These are phyloP conservation scores for Yamadazyma aaseri DNA, from an alignment of 1,139 yeast genomes.

Conservation along the genomic window DNA sequence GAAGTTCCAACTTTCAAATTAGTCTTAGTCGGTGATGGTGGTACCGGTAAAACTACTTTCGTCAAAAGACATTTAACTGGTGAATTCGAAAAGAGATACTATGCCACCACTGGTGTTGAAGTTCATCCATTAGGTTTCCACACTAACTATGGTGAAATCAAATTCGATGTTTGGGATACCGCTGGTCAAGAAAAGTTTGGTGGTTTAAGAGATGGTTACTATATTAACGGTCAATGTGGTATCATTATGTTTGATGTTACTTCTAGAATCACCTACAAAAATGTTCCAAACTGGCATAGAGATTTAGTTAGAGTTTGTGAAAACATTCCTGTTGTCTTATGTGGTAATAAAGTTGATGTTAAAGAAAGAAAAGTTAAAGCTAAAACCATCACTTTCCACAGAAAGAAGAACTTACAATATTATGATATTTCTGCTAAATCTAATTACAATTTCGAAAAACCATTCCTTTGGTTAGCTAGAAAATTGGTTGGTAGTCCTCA, in stretches of 20 bases:
- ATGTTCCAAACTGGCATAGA: constrained; percentile 99
- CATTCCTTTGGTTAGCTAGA: constrained; percentile 99
- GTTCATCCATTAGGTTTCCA: constrained; percentile 98
- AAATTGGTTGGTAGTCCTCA: constrained; percentile 98
- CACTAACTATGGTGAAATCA: constrained; percentile 98
- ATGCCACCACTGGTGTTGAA: constrained; percentile 99
- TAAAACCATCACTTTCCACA: constrained; percentile 99
- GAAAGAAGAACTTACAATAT: constrained; percentile 99
- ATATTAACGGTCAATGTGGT: constrained; percentile 99
- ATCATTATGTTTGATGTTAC: constrained; percentile 99
- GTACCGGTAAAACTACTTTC: constrained; percentile 99
- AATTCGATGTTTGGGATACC: constrained; percentile 99
- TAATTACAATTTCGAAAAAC: constrained; percentile 99
- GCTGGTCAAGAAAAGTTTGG: constrained; percentile 99
- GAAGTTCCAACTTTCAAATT: constrained; percentile 98
- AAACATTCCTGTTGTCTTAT: constrained; percentile 96
- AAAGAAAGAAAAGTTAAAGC: constrained; percentile 99
- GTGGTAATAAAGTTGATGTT: constrained; percentile 99
- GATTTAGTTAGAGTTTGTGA: constrained; percentile 99
- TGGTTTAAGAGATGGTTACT: constrained; percentile 99
- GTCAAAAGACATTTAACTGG: constrained; percentile 99
- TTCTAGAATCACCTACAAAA: constrained; percentile 98
- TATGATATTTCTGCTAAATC: constrained; percentile 99
- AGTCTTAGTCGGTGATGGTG: constrained; percentile 99
- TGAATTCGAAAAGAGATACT: constrained; percentile 98